Percentiles rank a stretch among this genome's conserved stretches.
Conservation (phyloP, 192 early-diverging fungal species). For the Gonapodya sp. region DNA sequence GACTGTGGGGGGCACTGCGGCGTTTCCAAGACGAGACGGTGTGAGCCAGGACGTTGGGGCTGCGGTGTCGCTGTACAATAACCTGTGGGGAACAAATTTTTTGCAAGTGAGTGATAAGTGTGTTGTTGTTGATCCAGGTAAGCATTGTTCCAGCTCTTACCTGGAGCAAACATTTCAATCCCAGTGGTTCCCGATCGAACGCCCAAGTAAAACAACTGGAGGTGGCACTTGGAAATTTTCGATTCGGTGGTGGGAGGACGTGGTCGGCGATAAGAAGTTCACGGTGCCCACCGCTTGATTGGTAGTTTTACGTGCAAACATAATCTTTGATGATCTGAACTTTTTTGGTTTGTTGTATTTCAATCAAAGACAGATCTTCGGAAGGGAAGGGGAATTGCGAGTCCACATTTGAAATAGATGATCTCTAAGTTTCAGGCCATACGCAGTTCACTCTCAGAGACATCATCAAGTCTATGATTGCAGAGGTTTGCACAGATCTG, state of each 20-base stretch:
- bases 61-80: neutral
- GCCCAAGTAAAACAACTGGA: neutral
- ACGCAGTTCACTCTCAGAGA: too few species aligned
- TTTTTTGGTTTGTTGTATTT: too few species aligned
- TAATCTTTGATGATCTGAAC: too few species aligned
- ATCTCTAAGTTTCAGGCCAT: too few species aligned
- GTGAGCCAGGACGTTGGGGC: neutral
- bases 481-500: too few species aligned
- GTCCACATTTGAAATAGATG: too few species aligned
- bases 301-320: too few species aligned
- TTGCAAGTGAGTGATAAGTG: neutral
- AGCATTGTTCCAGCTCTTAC: neutral
- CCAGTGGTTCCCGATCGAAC: neutral
- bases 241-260: neutral
- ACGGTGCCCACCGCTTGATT: too few species aligned
- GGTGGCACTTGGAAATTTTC: neutral
- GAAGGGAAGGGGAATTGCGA: too few species aligned
- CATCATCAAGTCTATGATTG: too few species aligned
- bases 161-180: neutral
- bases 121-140: neutral
- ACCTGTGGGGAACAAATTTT: constrained; percentile 6
- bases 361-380: too few species aligned
- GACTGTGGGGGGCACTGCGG: neutral
- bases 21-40: neutral
- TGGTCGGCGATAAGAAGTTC: too few species aligned